Conservation (phyloP, 2,329 filamentous ascomycete species). For the Microsporum canis region DNA sequence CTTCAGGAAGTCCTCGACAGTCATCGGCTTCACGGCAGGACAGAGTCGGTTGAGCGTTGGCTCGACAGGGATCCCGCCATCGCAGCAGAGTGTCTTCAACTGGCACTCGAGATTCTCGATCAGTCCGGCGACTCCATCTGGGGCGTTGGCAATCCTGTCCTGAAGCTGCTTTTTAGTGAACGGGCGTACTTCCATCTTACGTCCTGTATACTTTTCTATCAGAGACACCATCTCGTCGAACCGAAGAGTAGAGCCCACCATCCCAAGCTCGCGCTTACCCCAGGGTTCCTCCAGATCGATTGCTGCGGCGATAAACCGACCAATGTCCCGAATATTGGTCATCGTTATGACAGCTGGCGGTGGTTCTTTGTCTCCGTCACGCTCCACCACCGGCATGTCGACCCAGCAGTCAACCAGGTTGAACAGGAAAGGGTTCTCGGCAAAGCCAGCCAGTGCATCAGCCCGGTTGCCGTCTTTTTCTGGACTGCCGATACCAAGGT, state of each 20-base stretch:
- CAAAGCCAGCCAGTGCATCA: conserved; percentile 17
- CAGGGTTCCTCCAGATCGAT: conserved; percentile 20
- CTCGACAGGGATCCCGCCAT: conserved; percentile 3
- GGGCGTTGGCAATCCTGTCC: not conserved
- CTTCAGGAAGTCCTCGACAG: conserved; percentile 6
- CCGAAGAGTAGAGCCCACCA: conserved; percentile 23
- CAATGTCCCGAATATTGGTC: conserved; percentile 26
- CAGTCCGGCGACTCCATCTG: not conserved
- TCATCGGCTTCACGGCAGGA: conserved; percentile 8
- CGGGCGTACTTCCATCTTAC: conserved; percentile 1
- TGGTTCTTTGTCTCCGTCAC: conserved; percentile 10
- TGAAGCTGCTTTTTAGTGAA: not conserved
- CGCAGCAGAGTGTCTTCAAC: conserved; percentile 3
- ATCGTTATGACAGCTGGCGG: conserved; percentile 19
- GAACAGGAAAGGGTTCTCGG: conserved; percentile 11
- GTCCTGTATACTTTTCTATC: conserved; percentile 16
- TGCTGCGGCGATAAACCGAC: conserved; percentile 23
- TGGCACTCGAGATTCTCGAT: conserved; percentile 5
- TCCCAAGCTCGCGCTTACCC: conserved; percentile 22
- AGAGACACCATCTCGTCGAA: conserved; percentile 20
- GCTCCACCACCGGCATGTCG: conserved; percentile 18
- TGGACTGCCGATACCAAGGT: conserved; percentile 21
- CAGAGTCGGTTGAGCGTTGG: conserved; percentile 11
- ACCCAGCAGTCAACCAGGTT: conserved; percentile 19
- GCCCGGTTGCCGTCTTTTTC: not conserved